phyloP scores from a whole-genome alignment of 805 yeast genomes.

The Starmerella stellata region DNA sequence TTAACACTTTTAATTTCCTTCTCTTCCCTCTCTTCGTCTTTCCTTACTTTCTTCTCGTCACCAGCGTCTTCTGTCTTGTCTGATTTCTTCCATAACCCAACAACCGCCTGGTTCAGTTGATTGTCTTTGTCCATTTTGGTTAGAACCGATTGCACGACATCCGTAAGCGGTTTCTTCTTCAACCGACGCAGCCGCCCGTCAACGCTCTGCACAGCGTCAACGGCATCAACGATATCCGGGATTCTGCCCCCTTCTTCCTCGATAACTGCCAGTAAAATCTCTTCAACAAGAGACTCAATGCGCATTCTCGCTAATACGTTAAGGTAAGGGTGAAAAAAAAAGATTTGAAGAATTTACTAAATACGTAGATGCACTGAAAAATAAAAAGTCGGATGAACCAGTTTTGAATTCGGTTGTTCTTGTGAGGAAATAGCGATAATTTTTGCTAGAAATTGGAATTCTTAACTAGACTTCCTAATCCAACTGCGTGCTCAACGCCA shows the following conservation, averaged over 20 bases:
- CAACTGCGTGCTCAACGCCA: too few species aligned
- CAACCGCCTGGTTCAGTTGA: constrained; percentile 57
- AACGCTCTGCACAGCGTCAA: constrained; percentile 34
- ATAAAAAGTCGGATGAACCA: too few species aligned
- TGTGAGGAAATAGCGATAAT: too few species aligned
- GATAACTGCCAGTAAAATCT: constrained; percentile 18
- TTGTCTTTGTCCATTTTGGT: constrained; percentile 38
- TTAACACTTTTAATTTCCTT: constrained; percentile 1
- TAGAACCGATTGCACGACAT: constrained; percentile 44
- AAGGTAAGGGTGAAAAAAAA: too few species aligned
- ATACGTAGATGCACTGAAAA: too few species aligned
- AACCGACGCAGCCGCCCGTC: constrained; percentile 53
- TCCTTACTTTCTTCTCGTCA: background rate
- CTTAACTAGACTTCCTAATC: too few species aligned
- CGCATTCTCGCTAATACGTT: constrained; percentile 2
- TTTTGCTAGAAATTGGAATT: too few species aligned
- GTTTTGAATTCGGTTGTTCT: too few species aligned
- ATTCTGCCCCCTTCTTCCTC: constrained; percentile 23
- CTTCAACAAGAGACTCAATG: constrained; percentile 17
- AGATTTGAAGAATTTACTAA: too few species aligned
- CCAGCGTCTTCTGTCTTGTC: constrained; percentile 2
- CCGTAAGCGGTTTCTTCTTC: constrained; percentile 45
- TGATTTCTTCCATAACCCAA: constrained; percentile 52
- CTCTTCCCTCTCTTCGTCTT: constrained; percentile 1
- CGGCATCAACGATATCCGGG: constrained; percentile 12